Evolutionary conservation across 331 rosid species (phyloP).

Genomic region (Quercus phellos): DNA sequence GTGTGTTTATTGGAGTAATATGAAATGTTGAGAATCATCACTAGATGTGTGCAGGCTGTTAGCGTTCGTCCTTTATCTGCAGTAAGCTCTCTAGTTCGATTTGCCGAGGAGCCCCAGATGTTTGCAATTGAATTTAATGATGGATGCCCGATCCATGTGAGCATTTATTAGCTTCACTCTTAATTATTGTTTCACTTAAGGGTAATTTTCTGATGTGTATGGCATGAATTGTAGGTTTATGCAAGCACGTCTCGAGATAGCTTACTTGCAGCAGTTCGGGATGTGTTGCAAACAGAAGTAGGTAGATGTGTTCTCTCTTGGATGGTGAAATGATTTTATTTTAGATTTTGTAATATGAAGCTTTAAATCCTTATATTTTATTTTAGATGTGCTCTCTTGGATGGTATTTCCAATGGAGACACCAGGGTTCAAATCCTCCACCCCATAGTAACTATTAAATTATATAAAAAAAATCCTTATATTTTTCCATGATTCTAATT

Average conservation of each 20-base stretch:
- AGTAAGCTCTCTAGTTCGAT: slow-evolving; percentile 86
- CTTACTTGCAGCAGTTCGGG: slow-evolving; percentile 94
- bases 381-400: too few species aligned
- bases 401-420: too few species aligned
- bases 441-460: too few species aligned
- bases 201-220: slow-evolving; percentile 36
- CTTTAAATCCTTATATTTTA: too few species aligned
- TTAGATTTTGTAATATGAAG: slow-evolving; percentile 1
- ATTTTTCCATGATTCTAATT: slow-evolving; percentile 11
- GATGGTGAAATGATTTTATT: slow-evolving; percentile 24
- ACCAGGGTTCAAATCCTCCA: too few species aligned
- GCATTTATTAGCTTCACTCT: slow-evolving; percentile 28
- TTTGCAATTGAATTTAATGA: slow-evolving; percentile 96
- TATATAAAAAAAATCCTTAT: not conserved
- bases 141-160: slow-evolving; percentile 96
- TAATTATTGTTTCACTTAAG: slow-evolving; percentile 12
- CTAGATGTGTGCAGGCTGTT: slow-evolving; percentile 99
- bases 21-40: slow-evolving; percentile 61
- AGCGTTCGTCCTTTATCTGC: slow-evolving; percentile 93
- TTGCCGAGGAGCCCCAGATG: slow-evolving; percentile 99
- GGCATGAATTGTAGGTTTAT: slow-evolving; percentile 64
- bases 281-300: slow-evolving; percentile 94
- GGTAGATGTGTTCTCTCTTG: slow-evolving; percentile 57
- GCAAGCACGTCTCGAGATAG: slow-evolving; percentile 98
- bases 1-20: slow-evolving; percentile 26